Base-by-base conservation (phyloP, 257 asterid species). In the Catharanthus roseus region DNA sequence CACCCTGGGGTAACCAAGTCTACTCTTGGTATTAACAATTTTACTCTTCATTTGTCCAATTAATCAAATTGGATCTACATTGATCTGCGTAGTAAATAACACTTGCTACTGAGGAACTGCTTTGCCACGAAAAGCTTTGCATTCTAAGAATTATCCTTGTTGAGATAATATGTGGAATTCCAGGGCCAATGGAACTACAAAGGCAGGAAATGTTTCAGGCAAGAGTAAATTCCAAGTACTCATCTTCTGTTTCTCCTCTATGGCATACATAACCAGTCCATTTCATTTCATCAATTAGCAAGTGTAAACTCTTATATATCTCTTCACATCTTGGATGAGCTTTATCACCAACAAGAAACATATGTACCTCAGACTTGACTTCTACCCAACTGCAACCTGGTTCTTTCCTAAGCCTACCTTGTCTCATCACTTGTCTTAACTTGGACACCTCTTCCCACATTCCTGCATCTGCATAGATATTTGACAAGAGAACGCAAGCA, bases 301-400 rank as follows among this genome's bases (percentile, higher is more conserved):
- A 6, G 29, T 79, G 73, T 74, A 90, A 72, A 19, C 70, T 82
- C 24, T 75, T 81, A 55, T 90, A 92, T 66, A 92, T 86, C 74
- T 88, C 90, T 16, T 56, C 74, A 72, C 88, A 85, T 72, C 86
- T 83, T 6, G 96, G 96, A 85, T 92, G 98, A 61, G 95, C 89
- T 86, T 87, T 90, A 63, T 92, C 97, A 45, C 90, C 90, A 34
- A 82, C 92, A 80, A 90, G 89, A 79, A 92, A 90, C 97, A 86
- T 88, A 41, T 90, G 93, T 58, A 90, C 89, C 72, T 87, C 96
- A 34, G 96, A 82, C 70, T 83, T 87, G n/a, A 88, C 67, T 88
- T 90, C 97, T 44, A 88, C 79, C 98, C 97, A 88, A 83, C 97
- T 92, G 79, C 96, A 90, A 5, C 98, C 98, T 0, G 97, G 97